These are phyloP conservation scores for Talaromyces sp. DNA, from an alignment of 2,329 filamentous ascomycete genomes.

Conservation along the genomic window DNA sequence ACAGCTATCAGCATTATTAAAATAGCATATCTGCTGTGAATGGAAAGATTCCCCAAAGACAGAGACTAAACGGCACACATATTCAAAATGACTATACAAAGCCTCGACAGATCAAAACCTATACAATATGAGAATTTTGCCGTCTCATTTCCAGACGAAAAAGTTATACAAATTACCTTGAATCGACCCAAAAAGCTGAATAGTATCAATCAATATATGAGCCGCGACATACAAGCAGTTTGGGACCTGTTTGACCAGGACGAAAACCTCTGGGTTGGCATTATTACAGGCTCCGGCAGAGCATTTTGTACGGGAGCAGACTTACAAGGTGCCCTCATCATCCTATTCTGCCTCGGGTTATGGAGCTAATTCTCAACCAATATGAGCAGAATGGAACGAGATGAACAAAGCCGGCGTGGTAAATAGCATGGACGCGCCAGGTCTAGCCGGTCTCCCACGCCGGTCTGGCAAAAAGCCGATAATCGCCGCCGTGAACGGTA, in stretches of 20 bases:
- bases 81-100: not conserved
- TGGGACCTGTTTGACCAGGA: conserved; percentile 64
- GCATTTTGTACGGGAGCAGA: conserved; percentile 69
- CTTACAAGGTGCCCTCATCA: conserved; percentile 34
- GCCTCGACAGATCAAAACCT: not conserved
- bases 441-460: conserved; percentile 50
- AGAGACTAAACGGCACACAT: not conserved
- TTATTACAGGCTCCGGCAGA: conserved; percentile 61
- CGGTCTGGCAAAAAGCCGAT: conserved; percentile 69
- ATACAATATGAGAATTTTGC: not conserved
- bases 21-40: not conserved
- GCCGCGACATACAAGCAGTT: conserved; percentile 44
- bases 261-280: conserved; percentile 58
- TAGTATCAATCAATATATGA: conserved; percentile 42
- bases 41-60: not conserved
- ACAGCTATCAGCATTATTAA: too few species aligned
- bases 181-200: conserved; percentile 42
- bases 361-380: too few species aligned
- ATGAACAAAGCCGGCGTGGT: conserved; percentile 51
- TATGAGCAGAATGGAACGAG: conserved; percentile 47
- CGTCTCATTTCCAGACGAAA: conserved; percentile 9
- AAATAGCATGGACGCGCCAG: conserved; percentile 33
- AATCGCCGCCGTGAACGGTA: conserved; percentile 71
- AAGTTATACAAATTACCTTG: conserved; percentile 41
- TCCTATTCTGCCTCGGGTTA: not conserved